Base-by-base conservation (phyloP, 805 yeast species). In the Metschnikowia cubensis region DNA sequence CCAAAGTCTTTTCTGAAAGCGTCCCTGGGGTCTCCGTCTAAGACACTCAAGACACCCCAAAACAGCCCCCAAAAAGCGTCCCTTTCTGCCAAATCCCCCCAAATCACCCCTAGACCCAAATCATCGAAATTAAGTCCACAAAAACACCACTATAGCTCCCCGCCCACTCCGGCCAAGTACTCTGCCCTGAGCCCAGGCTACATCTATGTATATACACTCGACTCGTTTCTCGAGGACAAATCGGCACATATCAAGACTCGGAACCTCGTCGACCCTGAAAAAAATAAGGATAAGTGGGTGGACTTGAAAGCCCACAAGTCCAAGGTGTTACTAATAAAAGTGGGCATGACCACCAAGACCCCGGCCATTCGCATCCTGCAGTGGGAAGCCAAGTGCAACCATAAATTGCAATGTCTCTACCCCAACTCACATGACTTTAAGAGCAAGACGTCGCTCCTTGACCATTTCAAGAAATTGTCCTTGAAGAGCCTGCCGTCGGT, bases 331-430 rank as follows among this genome's bases (percentile, higher is more conserved):
- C 61, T 81, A 14, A 62, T 81, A 15, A 81, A 81, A 54, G 72
- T 81, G 1, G 85, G 85, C 1, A 78, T 68, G 69, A 81, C 85
- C 2, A 72, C 80, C 0, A 75, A 72, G 47, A 62, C 69, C 0
- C 81, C 80, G 1, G 54, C 54, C 2, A 54, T 55, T 6, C 61
- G 85, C 39, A 57, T 81, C 17, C 59, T 59, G 36, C 84, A 81
- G 56, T 81, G 85, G 85, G 73, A 69, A 58, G 68, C 63, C 10
- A 75, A 78, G 55, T 81, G 85, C 55, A 66, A 70, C 17, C 83
- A 79, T 45, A 67, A 73, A 21, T 63, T 80, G 45, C 60, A 60
- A n/a, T 55, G 74, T 14, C 54, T 77, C 7, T 62, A 64, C 34
- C 81, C 80, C 6, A 31, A 41, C 14, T 54, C 59, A 4, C 46